phyloP scores from a whole-genome alignment of 2,329 filamentous ascomycete species.

The Epichloe scottii region DNA sequence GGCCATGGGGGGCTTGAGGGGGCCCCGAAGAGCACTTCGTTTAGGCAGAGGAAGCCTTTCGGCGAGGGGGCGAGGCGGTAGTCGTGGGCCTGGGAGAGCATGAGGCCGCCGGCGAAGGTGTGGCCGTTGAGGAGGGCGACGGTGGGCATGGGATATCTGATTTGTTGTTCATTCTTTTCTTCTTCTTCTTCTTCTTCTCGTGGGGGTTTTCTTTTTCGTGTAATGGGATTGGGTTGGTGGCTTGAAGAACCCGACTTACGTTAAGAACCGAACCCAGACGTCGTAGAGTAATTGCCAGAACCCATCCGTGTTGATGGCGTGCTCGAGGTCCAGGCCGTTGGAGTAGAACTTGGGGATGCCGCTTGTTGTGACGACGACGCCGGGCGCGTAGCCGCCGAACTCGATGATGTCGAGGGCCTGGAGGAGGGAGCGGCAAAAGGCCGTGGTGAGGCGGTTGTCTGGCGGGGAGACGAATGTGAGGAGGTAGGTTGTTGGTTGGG shows the following conservation, averaged over 20 bases:
- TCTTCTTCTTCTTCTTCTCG: neutral
- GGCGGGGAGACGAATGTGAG: conserved; percentile 58
- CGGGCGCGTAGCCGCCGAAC: conserved; percentile 46
- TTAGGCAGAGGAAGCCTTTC: conserved; percentile 65
- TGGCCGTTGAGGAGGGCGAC: conserved; percentile 70
- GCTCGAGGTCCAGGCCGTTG: conserved; percentile 67
- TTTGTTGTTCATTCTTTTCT: conserved; percentile 51
- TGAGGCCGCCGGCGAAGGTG: conserved; percentile 65
- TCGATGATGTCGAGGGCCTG: conserved; percentile 66
- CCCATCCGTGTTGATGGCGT: conserved; percentile 44
- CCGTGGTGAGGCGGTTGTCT: conserved; percentile 63
- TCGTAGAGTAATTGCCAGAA: conserved; percentile 54
- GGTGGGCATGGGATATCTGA: conserved; percentile 64
- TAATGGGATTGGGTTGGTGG: neutral
- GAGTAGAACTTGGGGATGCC: conserved; percentile 68
- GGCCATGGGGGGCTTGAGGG: conserved; percentile 63
- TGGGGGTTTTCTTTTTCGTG: neutral
- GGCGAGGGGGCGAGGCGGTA: conserved; percentile 65
- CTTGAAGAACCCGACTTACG: conserved; percentile 10
- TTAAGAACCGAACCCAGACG: conserved; percentile 48
- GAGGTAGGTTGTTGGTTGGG: conserved; percentile 52
- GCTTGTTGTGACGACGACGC: conserved; percentile 67
- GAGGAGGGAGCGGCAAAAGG: conserved; percentile 54
- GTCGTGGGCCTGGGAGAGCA: conserved; percentile 68
- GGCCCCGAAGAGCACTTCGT: conserved; percentile 72